Evolutionary conservation across 768 basidiomycete species (phyloP), one percentile per base, ranked within the genome.

Genomic region (Rhodotorula toruloides): DNA sequence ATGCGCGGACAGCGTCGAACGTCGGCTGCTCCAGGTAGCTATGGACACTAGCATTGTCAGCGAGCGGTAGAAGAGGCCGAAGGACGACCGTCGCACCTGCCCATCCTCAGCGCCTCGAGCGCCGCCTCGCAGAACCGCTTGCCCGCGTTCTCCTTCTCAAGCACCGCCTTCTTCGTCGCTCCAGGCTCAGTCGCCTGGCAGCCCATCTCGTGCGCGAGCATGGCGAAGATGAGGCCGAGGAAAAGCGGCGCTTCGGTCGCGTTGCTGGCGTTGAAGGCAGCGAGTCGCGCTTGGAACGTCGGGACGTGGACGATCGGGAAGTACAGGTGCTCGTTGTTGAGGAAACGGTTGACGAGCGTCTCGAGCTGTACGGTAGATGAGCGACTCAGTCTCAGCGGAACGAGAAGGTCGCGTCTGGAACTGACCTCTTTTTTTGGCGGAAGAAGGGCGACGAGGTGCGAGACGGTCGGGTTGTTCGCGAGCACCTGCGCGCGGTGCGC

Each of bases 251-350:
- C 40, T 19, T 44, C 56, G 9, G 43, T 25, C 16, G 63, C 59
- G 9, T 56, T 37, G 3, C 57, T 17, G 34, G 34, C 34, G 19
- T 39, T 57, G 60, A 54, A 64, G 3, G 25, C 21, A 7, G 37
- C 31, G 50, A 63, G 32, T 13, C 67, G 63, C 3, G 19, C 22
- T 7, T 57, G 48, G 63, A 72, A 72, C 14, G 63, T 31, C 13
- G 67, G 63, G 8, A 60, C 48, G 63, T 72, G 71, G 27, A 63
- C 39, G 57, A 68, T 58, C 9, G 71, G 71, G n/a, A 72, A 55
- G 57, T 48, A 60, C n/a, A 48, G 42, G 37, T 37, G 19, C 25
- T 65, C 64, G 12, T 42, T 21, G 19, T 22, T 21, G 57, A 68
- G 31, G 64, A 68, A 72, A 29, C 60, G 71, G 1, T 32, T 11